Base-by-base conservation (phyloP, 192 early-diverging fungal genomes). In the Backusella tuberculispora region DNA sequence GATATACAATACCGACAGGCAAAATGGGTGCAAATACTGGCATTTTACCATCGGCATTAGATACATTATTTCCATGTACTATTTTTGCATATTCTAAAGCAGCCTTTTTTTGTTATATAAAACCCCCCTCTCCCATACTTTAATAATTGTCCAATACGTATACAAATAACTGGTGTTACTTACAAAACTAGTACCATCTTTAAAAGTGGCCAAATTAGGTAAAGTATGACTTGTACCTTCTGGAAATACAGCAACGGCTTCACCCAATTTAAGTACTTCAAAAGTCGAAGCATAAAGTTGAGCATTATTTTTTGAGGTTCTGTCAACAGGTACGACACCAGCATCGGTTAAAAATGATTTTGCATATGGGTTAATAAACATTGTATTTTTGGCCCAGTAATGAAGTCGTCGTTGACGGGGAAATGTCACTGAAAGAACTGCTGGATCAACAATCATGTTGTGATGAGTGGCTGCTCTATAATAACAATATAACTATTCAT, bases 371-470 rank as follows among this genome's bases (percentile, higher is more conserved):
- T 84, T 78, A 24, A 56, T 56, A 68, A 85, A 87, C 60, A 87
- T 68, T 13, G 81, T 76, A 45, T 87, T 76, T 43, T 87, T 87
- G 66, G 85, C 86, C 86, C 86, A 87, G 40, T 84, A 84, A 43
- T 87, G 86, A 40, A 83, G 53, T 46, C 78, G 73, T 7, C 86
- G 76, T 34, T 74, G 44, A 63, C 84, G 71, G 15, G 86, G 86
- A 19, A 81, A 75, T 26, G 83, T 80, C 17, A 70, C 74, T 6
- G 80, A 81, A 12, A 87, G 63, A 3, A 83, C 66, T 3, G 83
- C 79, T 13, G 84, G 80, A 71, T 87, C 86, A 0, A 85, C 79
- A 68, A 85, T 80, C 86, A 87, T 87, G 69, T 87, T 87, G 60
- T 81, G 83, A 73, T 85, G 84, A 3, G 84, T 85, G 0, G 79